Base-by-base conservation (phyloP, 2,329 filamentous ascomycete species). In the Neofusicoccum ribis region DNA sequence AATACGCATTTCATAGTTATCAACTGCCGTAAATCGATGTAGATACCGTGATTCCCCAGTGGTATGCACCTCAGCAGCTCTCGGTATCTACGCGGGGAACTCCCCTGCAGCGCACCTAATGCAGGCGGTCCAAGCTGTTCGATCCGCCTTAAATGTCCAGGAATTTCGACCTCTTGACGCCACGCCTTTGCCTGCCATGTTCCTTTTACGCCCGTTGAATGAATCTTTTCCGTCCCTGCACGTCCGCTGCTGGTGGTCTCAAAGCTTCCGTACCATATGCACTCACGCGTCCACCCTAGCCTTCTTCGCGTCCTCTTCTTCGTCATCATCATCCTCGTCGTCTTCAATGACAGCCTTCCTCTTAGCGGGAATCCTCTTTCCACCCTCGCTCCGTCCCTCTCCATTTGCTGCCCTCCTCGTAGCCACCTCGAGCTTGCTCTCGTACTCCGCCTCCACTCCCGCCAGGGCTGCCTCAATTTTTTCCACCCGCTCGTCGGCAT, bases 361-460 rank as follows among this genome's bases (percentile, higher is more conserved):
- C 71, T 78, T 79, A 43, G 69, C 70, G 66, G 66, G 71, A 36
- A 65, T 69, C 14, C 61, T 69, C 6, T 67, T 39, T 70, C 69
- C 11, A 71, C 73, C 11, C 6, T 63, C 68, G 68, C 66, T 72
- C 27, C 56, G 52, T 41, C 50, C 65, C 9, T 58, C 65, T 8
- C 31, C 54, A 2, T 54, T 68, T 66, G 70, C 67, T 20, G 65
- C 75, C 37, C 76, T 72, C 70, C 73, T 76, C 68, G 78, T 74
- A 2, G 81, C 74, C 31, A 71, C 78, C 61, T 86, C 82, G 43
- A 94, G 77, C 46, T 92, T 79, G 62, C 87, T 83, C n/a, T 85
- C 85, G 75, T 93, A 94, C 69, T 92, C 91, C 59, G 88, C 84
- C 71, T 91, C 86, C 15, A 94, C 89, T 54, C 85, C 85, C 15